Evolutionary conservation across 306 rosid genomes (phyloP).

Genomic region (Pterocarpus santalinus): DNA sequence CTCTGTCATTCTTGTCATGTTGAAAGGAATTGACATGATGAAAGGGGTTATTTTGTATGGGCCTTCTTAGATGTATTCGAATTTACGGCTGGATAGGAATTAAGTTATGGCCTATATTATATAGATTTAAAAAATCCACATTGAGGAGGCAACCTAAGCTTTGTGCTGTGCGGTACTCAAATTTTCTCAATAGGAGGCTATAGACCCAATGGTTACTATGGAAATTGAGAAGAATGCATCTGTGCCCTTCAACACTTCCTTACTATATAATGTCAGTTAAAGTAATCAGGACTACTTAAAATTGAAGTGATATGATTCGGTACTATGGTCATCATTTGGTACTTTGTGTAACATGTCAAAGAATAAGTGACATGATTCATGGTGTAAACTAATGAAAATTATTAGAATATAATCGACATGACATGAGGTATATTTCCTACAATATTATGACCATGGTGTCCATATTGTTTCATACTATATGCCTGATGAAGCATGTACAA

Average conservation of each 20-base stretch:
- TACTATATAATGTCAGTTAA: background rate
- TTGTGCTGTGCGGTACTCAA: slow-evolving; percentile 58
- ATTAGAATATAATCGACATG: too few relatives aligned
- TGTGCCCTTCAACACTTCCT: background rate
- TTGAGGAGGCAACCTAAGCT: slow-evolving; percentile 60
- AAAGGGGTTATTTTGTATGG: slow-evolving; percentile 65
- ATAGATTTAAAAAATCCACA: slow-evolving; percentile 52
- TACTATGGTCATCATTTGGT: background rate
- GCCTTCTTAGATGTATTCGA: slow-evolving; percentile 58
- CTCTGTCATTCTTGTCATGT: background rate
- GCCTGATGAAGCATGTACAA: too few relatives aligned
- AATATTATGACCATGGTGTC: too few relatives aligned
- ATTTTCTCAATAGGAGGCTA: slow-evolving; percentile 46
- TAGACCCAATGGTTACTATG: background rate
- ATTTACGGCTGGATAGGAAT: slow-evolving; percentile 46
- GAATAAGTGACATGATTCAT: background rate
- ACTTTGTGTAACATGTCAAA: background rate
- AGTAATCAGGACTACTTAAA: background rate
- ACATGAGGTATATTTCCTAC: too few relatives aligned
- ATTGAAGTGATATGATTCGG: background rate
- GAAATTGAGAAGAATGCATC: slow-evolving; percentile 7
- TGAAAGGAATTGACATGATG: slow-evolving; percentile 61
- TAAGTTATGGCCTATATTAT: slow-evolving; percentile 53
- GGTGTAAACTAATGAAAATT: background rate
- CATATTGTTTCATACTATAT: too few relatives aligned